Evolutionary conservation across 2,329 filamentous ascomycete species (phyloP).

Genomic region (Colletotrichum sp.): DNA sequence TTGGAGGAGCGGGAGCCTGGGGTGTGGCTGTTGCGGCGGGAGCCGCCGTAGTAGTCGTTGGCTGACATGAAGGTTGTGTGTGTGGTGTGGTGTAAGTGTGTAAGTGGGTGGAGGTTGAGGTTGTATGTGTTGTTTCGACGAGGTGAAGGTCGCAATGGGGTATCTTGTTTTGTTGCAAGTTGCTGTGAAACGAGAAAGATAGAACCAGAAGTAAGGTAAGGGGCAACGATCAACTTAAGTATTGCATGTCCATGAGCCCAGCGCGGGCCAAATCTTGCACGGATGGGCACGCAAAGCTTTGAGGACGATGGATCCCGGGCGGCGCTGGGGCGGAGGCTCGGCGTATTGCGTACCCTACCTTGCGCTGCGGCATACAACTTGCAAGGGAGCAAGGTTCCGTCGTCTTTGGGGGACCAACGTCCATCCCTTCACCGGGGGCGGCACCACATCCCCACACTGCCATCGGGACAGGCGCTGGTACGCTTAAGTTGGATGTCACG

Average conservation of each 20-base stretch:
- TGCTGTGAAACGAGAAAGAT: background rate
- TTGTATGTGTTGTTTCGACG: background rate
- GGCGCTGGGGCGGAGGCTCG: slow-evolving; percentile 16
- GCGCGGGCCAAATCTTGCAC: background rate
- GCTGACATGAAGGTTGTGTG: slow-evolving; percentile 23
- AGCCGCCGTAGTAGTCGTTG: slow-evolving; percentile 26
- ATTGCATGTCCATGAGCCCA: background rate
- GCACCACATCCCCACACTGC: background rate
- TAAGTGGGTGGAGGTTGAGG: background rate
- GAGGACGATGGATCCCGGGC: background rate
- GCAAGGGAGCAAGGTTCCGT: background rate
- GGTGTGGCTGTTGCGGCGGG: slow-evolving; percentile 17
- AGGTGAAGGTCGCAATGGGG: background rate
- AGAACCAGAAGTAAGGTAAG: fast-evolving
- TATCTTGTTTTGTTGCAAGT: background rate
- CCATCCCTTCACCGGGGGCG: background rate
- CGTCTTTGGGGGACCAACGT: background rate
- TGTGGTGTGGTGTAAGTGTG: background rate
- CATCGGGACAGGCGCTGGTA: background rate
- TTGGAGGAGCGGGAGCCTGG: background rate
- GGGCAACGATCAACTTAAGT: background rate
- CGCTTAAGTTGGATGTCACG: background rate
- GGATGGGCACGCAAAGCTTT: background rate
- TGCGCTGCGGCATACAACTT: background rate
- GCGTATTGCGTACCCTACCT: background rate